Base-by-base conservation (phyloP, 2,329 filamentous ascomycete species). In the Talaromyces marneffei region DNA sequence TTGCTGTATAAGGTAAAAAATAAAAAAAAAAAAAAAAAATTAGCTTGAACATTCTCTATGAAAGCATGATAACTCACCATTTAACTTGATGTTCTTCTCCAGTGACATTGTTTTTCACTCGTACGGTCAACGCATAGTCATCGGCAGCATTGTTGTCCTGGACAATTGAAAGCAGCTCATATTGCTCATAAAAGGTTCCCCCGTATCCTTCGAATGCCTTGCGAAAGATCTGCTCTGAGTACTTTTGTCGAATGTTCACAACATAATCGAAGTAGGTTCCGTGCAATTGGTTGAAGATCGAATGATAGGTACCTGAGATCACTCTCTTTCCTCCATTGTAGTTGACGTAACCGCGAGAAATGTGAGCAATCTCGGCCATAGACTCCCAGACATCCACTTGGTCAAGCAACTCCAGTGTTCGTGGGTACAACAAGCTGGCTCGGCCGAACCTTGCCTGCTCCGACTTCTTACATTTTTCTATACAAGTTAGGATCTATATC, bases 321-420 rank as follows among this genome's bases (percentile, higher is more conserved):
- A 55, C 52, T 55, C 52, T 55, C 31, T 55, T 55, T 27, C 52
- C 52, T 6, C 35, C 35, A 10, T 55, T 55, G 52, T 55, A 55
- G 52, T 55, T 55, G 31, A 55, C 52, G 6, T 55, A 55, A n/a
- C 52, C 52, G 18, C 52, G 52, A n/a, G 52, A 35, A 55, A 55
- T 55, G 18, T 55, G 52, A 55, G 52, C 52, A 55, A 55, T 55
- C 31, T 55, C 52, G 31, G 52, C 31, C 52, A 55, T 55, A 16
- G 27, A 18, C n/a, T 55, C 52, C 16, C 27, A 55, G 23, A 55
- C 52, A 39, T 55, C 52, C 52, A 55, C 52, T 37, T 48, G 44
- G 23, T 48, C 44, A 9, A 48, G 44, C 44, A 48, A 29, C n/a
- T 48, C 44, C 25, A 48, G 16, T n/a, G 44, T 48, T 48, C 44